These are phyloP conservation scores for Erucastrum elatum DNA, from an alignment of 345 rosid genomes.

Conservation along the genomic window DNA sequence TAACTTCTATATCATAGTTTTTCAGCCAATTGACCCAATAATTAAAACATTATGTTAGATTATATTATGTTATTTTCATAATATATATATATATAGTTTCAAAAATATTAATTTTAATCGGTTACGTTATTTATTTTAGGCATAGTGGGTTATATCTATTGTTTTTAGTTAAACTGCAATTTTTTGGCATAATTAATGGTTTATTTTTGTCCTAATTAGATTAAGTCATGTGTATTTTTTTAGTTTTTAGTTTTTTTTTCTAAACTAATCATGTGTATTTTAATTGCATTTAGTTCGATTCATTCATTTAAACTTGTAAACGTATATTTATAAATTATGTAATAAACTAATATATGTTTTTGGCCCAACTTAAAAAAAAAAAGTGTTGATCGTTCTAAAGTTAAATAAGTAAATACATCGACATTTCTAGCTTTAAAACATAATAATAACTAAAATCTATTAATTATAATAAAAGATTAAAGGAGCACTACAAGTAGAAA, in stretches of 20 bases:
- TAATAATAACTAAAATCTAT: no score
- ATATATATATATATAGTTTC: background rate
- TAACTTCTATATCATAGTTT: no score
- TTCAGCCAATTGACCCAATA: no score
- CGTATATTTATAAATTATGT: background rate
- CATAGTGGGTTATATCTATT: background rate
- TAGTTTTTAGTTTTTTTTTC: no score
- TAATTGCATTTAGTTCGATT: background rate
- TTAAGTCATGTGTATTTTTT: background rate
- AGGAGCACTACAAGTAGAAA: background rate
- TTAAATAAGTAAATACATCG: background rate
- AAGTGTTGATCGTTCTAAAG: background rate
- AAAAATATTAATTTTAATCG: background rate
- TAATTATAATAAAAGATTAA: no score
- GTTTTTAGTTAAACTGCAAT: background rate
- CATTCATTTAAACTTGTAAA: background rate
- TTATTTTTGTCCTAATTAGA: background rate
- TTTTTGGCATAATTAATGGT: background rate
- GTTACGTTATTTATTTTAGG: background rate
- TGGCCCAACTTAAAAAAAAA: background rate
- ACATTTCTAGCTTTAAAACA: background rate
- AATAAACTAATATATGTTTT: no score
- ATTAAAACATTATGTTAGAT: background rate
- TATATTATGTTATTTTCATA: background rate
- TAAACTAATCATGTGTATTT: no score